phyloP scores from a whole-genome alignment of 2,329 filamentous ascomycete genomes.

The Aspergillus hiratsukae region DNA sequence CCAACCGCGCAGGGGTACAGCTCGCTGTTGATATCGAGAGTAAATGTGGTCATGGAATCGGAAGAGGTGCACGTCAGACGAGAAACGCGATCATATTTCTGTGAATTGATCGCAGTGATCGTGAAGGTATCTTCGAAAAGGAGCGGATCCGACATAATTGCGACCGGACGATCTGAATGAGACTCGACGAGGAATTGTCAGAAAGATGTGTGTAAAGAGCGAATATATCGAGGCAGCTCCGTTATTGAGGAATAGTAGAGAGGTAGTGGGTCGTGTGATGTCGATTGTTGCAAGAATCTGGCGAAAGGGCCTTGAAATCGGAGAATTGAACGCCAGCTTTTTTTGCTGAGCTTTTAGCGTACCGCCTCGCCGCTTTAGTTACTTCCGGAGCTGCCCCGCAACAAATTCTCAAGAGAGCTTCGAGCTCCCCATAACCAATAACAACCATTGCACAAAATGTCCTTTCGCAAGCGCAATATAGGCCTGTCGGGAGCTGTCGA shows the following conservation, averaged over 20 bases:
- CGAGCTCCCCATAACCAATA: background rate
- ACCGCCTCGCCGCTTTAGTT: conserved; percentile 23
- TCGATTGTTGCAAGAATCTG: background rate
- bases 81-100: conserved; percentile 93
- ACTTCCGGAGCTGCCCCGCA: conserved; percentile 19
- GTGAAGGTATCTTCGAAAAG: conserved; percentile 93
- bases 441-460: conserved; percentile 44
- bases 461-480: conserved; percentile 65
- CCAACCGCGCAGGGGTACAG: conserved; percentile 73
- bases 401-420: conserved; percentile 14
- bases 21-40: conserved; percentile 90
- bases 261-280: background rate
- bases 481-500: conserved; percentile 45
- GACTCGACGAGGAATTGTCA: background rate
- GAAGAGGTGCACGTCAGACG: conserved; percentile 73
- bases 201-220: background rate
- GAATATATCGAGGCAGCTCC: background rate
- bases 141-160: conserved; percentile 73
- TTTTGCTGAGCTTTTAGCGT: conserved; percentile 22
- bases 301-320: background rate
- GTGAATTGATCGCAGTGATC: conserved; percentile 70
- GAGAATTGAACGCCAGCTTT: conserved; percentile 13
- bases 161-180: conserved; percentile 25
- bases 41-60: conserved; percentile 71
- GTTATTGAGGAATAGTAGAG: background rate